phyloP scores from a whole-genome alignment of 192 early-diverging fungal genomes.

The Coemansia sp. region DNA sequence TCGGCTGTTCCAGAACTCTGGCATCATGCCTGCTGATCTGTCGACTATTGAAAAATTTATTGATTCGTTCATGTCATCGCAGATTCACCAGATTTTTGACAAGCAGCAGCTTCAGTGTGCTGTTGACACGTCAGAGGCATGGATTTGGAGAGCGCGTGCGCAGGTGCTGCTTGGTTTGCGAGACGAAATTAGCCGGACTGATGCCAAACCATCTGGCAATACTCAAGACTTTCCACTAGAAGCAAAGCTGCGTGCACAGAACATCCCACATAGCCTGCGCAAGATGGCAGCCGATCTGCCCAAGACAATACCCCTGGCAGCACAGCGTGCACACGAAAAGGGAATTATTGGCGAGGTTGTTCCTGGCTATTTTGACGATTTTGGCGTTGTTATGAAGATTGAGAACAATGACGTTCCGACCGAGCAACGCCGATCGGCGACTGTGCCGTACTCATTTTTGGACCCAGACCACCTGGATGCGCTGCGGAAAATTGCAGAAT shows the following conservation, averaged over 20 bases:
- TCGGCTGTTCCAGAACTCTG: conserved; percentile 56
- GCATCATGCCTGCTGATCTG: conserved; percentile 59
- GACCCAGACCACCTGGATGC: conserved; percentile 41
- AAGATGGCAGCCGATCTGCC: conserved; percentile 56
- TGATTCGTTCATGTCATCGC: conserved; percentile 37
- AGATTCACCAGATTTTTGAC: conserved; percentile 25
- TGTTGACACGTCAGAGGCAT: conserved; percentile 59
- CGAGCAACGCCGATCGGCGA: conserved; percentile 9
- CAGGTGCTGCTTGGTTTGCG: conserved; percentile 59
- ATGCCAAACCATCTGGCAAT: conserved; percentile 12
- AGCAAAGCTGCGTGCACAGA: conserved; percentile 18
- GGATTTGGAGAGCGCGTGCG: conserved; percentile 62
- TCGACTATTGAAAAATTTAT: conserved; percentile 58
- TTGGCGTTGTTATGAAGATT: conserved; percentile 52
- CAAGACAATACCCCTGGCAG: conserved; percentile 53
- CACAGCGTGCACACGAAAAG: conserved; percentile 44
- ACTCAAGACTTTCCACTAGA: conserved; percentile 22
- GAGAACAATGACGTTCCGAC: not conserved
- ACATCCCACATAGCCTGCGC: conserved; percentile 51
- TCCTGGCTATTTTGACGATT: too few species aligned
- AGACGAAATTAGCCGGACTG: conserved; percentile 26
- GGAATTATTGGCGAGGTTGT: conserved; percentile 32
- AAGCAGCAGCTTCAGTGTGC: conserved; percentile 32
- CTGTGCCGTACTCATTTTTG: conserved; percentile 38
- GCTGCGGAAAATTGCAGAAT: conserved; percentile 56